phyloP scores from a whole-genome alignment of 495 filamentous ascomycete species.

The Trichoderma gamsii region DNA sequence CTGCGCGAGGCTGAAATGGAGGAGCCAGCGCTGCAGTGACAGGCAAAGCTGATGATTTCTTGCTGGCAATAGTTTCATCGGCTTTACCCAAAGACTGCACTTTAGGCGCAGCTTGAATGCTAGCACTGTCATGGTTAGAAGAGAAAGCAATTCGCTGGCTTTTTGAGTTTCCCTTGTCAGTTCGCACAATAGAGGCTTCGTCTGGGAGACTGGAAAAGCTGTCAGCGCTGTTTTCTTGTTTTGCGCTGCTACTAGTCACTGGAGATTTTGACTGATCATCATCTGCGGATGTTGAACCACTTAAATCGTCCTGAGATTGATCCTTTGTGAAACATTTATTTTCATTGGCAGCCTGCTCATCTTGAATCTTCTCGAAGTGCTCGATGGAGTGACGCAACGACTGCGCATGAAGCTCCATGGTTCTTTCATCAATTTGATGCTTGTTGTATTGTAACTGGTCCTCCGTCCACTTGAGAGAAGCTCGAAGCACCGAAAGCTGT shows the following conservation, averaged over 20 bases:
- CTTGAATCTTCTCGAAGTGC: constrained; percentile 33
- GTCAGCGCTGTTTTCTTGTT: constrained; percentile 20
- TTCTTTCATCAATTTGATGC: constrained; percentile 46
- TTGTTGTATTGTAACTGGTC: constrained; percentile 41
- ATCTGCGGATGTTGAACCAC: constrained; percentile 15
- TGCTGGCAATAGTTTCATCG: constrained; percentile 18
- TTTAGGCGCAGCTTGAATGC: background rate
- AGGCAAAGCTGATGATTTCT: constrained; percentile 21
- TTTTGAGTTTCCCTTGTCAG: background rate
- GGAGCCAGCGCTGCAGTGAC: constrained; percentile 26
- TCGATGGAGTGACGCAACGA: constrained; percentile 30
- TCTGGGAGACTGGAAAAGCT: background rate
- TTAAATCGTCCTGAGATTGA: background rate
- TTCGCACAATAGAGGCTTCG: background rate
- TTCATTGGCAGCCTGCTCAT: constrained; percentile 34
- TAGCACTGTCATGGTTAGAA: background rate
- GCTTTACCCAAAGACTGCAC: background rate
- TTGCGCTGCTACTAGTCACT: constrained; percentile 16
- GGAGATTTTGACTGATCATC: background rate
- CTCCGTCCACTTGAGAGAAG: constrained; percentile 35
- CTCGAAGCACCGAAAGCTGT: constrained; percentile 33
- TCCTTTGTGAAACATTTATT: background rate
- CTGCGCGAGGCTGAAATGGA: constrained; percentile 27
- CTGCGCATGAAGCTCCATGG: constrained; percentile 28
- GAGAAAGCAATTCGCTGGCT: background rate